Percentiles rank a stretch among this genome's conserved stretches.
Evolutionary conservation across 2,329 filamentous ascomycete genomes (phyloP).

Genomic region (Penicillium sclerotiorum): DNA sequence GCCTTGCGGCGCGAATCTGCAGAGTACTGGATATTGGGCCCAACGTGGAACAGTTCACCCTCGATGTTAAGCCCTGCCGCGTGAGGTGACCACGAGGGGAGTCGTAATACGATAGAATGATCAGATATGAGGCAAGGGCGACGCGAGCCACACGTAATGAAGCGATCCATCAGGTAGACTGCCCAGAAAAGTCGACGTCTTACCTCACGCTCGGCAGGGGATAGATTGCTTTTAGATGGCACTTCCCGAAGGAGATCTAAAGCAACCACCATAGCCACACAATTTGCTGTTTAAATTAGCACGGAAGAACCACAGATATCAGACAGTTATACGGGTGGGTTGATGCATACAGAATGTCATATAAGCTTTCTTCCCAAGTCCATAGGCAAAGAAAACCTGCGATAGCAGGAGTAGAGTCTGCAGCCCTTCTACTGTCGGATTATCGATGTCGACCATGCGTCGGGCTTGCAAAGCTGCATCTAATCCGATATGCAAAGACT

Average conservation of each 20-base stretch:
- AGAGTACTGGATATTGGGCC: constrained; percentile 75
- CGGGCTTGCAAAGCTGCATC: constrained; percentile 73
- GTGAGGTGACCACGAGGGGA: constrained; percentile 73
- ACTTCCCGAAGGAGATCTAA: constrained; percentile 79
- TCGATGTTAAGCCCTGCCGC: constrained; percentile 66
- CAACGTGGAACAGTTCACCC: constrained; percentile 78
- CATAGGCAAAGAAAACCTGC: constrained; percentile 73
- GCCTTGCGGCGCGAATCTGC: constrained; percentile 69
- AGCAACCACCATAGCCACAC: constrained; percentile 80
- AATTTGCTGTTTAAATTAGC: constrained; percentile 58
- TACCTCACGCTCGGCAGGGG: constrained; percentile 72
- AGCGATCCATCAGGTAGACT: constrained; percentile 84
- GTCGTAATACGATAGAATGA: constrained; percentile 71
- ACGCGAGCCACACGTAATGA: constrained; percentile 77
- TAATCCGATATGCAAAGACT: constrained; percentile 68
- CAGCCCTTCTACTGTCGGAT: constrained; percentile 76
- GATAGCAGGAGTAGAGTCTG: constrained; percentile 76
- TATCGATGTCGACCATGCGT: constrained; percentile 72
- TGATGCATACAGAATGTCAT: constrained; percentile 71
- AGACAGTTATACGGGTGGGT: background rate
- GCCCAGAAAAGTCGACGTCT: constrained; percentile 84
- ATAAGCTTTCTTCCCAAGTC: constrained; percentile 81
- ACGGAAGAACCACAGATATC: no score
- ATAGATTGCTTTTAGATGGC: constrained; percentile 63
- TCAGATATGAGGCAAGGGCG: constrained; percentile 79